phyloP scores from a whole-genome alignment of 2,329 filamentous ascomycete species.

The Daldinia eschscholtzii region DNA sequence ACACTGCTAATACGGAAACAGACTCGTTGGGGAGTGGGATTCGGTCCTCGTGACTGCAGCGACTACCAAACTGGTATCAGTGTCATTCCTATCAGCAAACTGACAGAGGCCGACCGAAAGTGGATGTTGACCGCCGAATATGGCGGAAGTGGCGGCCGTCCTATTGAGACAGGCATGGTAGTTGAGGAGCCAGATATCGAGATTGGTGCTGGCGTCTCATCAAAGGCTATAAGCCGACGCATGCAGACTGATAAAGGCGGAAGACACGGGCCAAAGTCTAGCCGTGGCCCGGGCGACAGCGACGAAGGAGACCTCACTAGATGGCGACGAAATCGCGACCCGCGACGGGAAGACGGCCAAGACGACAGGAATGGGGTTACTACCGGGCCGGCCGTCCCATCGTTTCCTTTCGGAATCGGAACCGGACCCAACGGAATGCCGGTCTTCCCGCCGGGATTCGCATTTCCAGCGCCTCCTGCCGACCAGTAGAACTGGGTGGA shows the following conservation, averaged over 20 bases:
- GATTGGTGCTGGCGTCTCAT: conserved; percentile 96
- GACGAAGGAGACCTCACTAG: conserved; percentile 48
- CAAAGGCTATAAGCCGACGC: conserved; percentile 81
- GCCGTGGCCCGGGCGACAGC: conserved; percentile 56
- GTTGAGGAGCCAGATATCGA: conserved; percentile 99
- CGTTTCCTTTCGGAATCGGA: conserved; percentile 59
- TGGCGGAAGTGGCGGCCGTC: conserved; percentile 87
- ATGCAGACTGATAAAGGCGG: conserved; percentile 78
- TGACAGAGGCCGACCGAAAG: conserved; percentile 96
- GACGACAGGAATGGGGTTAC: conserved; percentile 45
- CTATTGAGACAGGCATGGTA: conserved; percentile 85
- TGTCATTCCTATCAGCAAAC: conserved; percentile 89
- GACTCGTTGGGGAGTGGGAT: conserved; percentile 98
- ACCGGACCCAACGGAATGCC: conserved; percentile 64
- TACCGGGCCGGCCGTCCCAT: conserved; percentile 52
- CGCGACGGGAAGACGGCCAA: conserved; percentile 48
- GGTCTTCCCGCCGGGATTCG: conserved; percentile 62
- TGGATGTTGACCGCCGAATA: conserved; percentile 96
- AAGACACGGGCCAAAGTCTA: conserved; percentile 73
- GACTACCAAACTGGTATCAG: conserved; percentile 94
- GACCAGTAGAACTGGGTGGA: conserved; percentile 42
- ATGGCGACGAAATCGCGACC: conserved; percentile 51
- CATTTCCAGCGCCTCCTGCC: conserved; percentile 53
- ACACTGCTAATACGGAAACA: conserved; percentile 55
- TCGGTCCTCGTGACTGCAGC: conserved; percentile 95